A percentile compares a stretch with the other conserved stretches of the same genome.
Evolutionary conservation across 257 asterid genomes (phyloP).

Genomic region (Lycium ferocissimum): DNA sequence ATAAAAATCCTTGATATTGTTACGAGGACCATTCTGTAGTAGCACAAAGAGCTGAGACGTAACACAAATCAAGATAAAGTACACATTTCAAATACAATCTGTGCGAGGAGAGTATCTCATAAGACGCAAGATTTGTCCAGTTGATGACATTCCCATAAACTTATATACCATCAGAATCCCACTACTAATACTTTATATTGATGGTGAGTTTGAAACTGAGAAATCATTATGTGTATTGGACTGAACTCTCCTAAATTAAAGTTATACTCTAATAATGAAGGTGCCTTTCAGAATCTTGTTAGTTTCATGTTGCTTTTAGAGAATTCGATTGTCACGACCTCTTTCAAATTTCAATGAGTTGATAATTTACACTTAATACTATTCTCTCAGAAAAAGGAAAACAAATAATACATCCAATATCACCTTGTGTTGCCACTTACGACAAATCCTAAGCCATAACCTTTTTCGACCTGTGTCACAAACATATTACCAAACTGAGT

Average conservation of each 20-base stretch:
- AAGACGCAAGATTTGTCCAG: neutral
- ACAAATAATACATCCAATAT: neutral
- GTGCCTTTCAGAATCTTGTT: neutral
- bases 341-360: neutral
- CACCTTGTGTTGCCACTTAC: neutral
- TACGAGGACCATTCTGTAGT: neutral
- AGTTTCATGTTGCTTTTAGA: conserved; percentile 11
- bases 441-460: neutral
- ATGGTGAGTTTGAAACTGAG: neutral
- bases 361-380: neutral
- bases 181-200: conserved; percentile 1
- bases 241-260: conserved; percentile 3
- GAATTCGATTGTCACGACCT: neutral
- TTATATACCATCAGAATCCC: neutral
- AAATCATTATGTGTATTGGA: neutral
- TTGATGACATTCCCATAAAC: neutral
- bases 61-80: neutral
- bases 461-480: neutral
- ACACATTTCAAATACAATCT: neutral
- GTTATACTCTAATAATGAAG: conserved; percentile 11
- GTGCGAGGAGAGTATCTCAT: neutral
- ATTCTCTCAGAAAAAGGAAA: neutral
- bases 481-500: neutral
- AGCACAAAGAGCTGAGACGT: neutral
- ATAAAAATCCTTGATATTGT: neutral